Conservation (phyloP, 306 rosid genomes). For the Quercus alba region DNA sequence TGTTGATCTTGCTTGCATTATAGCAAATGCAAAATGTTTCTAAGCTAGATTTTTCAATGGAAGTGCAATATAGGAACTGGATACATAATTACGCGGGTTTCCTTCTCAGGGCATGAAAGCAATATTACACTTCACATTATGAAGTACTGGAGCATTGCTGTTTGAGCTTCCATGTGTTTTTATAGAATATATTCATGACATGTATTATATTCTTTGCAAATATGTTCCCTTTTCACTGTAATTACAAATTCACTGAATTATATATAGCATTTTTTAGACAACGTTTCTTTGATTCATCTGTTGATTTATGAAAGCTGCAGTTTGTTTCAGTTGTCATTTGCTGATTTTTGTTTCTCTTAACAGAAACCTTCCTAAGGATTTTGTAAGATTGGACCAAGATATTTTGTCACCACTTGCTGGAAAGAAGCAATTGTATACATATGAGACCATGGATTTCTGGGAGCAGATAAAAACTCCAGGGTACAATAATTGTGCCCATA, state of each 20-base stretch:
- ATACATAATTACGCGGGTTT: background rate
- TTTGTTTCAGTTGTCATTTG: conserved; percentile 2
- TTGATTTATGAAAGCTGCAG: conserved; percentile 5
- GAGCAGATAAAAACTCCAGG: conserved; percentile 98
- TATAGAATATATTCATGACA: background rate
- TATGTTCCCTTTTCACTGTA: background rate
- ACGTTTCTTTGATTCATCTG: conserved; percentile 4
- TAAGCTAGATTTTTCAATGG: background rate
- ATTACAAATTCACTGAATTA: conserved; percentile 3
- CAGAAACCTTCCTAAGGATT: conserved; percentile 68
- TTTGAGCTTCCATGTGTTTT: background rate
- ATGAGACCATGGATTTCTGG: conserved; percentile 89
- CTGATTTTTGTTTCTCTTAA: conserved; percentile 13
- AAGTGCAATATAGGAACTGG: background rate
- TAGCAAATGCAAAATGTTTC: background rate
- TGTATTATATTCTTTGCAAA: background rate
- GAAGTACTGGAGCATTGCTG: background rate
- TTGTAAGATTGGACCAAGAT: conserved; percentile 94
- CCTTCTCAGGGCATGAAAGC: background rate
- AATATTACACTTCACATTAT: background rate
- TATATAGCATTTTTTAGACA: background rate
- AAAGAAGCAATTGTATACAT: conserved; percentile 78
- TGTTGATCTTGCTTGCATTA: background rate
- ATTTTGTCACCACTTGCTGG: conserved; percentile 96
- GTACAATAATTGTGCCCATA: conserved; percentile 21